These are phyloP conservation scores for Salix caprea DNA, from an alignment of 345 rosid species.

Conservation along the genomic window DNA sequence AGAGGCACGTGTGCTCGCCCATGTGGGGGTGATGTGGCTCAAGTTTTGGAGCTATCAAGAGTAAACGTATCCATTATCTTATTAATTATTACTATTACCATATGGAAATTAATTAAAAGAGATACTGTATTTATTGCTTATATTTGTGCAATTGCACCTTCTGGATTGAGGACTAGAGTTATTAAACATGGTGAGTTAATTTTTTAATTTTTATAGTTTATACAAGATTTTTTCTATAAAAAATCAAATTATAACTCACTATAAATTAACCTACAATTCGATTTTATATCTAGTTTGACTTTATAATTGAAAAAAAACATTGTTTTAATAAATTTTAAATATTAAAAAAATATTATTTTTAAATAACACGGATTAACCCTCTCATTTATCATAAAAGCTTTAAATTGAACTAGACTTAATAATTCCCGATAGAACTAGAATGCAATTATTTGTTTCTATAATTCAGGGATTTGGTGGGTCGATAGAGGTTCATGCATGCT, in stretches of 20 bases:
- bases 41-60: not conserved
- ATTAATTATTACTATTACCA: not conserved
- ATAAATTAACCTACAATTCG: too few species aligned
- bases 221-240: too few species aligned
- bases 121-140: not conserved
- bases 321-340: too few species aligned
- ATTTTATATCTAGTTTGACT: too few species aligned
- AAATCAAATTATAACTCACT: too few species aligned
- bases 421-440: not conserved
- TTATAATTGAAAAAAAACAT: too few species aligned
- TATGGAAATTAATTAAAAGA: not conserved
- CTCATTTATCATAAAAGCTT: too few species aligned
- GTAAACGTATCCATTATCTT: not conserved
- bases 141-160: not conserved
- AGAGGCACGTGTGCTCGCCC: slow-evolving; percentile 34
- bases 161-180: not conserved
- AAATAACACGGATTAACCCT: too few species aligned
- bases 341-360: too few species aligned
- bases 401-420: too few species aligned
- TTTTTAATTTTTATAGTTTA: too few species aligned
- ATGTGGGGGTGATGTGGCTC: slow-evolving; percentile 46
- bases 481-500: not conserved
- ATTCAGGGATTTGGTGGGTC: slow-evolving; percentile 22
- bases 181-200: too few species aligned
- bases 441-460: slow-evolving; percentile 9